Conservation (phyloP, 2,329 filamentous ascomycete species). For the Diaporthe ampelina region DNA sequence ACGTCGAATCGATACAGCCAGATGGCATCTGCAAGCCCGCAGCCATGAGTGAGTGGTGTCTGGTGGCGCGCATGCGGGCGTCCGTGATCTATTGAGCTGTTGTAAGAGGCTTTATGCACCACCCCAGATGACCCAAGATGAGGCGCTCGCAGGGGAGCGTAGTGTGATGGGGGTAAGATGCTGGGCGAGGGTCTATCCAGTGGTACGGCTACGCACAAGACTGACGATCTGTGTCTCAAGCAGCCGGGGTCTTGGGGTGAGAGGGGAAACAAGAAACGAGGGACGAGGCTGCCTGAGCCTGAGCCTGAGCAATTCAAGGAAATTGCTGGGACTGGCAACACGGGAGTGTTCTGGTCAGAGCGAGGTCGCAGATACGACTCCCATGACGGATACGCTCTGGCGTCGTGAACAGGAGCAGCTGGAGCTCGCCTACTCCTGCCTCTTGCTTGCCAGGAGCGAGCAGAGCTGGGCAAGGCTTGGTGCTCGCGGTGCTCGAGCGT, state of each 20-base stretch:
- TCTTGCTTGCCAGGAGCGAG: not conserved
- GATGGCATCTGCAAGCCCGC: slow-evolving; percentile 38
- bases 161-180: slow-evolving; percentile 24
- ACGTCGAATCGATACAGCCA: not conserved
- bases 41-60: slow-evolving; percentile 31
- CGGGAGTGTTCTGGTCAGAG: slow-evolving; percentile 26
- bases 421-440: slow-evolving; percentile 29
- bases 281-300: not conserved
- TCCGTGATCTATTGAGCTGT: slow-evolving; percentile 42
- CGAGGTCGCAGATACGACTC: slow-evolving; percentile 32
- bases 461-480: not conserved
- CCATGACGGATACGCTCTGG: slow-evolving; percentile 16
- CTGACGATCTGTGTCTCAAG: slow-evolving; percentile 12
- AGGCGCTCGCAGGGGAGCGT: slow-evolving; percentile 35
- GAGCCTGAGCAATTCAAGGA: slow-evolving; percentile 5
- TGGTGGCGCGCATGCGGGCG: slow-evolving; percentile 37
- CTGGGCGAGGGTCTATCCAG: not conserved
- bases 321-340: slow-evolving; percentile 29
- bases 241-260: not conserved
- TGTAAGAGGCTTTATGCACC: slow-evolving; percentile 41
- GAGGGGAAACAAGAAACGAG: not conserved
- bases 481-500: slow-evolving; percentile 1
- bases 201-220: not conserved
- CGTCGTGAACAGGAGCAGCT: slow-evolving; percentile 13
- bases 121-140: slow-evolving; percentile 36